These are phyloP conservation scores for Lizonia empirigonia DNA, from an alignment of 2,329 filamentous ascomycete genomes.

Conservation along the genomic window DNA sequence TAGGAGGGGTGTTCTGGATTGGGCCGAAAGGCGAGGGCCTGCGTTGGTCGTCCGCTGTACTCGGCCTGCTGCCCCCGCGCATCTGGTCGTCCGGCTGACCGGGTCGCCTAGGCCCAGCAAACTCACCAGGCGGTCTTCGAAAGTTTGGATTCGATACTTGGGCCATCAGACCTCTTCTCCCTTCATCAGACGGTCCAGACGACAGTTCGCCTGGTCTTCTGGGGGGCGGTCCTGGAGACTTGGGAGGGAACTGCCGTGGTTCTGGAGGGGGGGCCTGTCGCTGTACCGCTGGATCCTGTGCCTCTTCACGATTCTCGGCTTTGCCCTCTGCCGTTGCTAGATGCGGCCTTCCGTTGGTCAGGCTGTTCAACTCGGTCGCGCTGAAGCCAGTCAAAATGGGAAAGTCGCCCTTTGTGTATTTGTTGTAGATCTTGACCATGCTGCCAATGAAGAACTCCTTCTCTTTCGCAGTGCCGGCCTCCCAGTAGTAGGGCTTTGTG, in stretches of 20 bases:
- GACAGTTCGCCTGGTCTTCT: slow-evolving; percentile 29
- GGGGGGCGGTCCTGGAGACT: slow-evolving; percentile 29
- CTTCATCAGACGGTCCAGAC: slow-evolving; percentile 20
- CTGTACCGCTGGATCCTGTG: slow-evolving; percentile 18
- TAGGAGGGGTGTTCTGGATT: slow-evolving; percentile 30
- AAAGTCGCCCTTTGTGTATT: slow-evolving; percentile 75
- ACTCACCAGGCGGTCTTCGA: slow-evolving; percentile 29
- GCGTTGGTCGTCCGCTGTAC: slow-evolving; percentile 39
- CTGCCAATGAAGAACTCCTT: slow-evolving; percentile 99
- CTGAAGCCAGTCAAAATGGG: slow-evolving; percentile 86
- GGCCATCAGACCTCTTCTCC: slow-evolving; percentile 20
- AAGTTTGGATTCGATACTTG: slow-evolving; percentile 28
- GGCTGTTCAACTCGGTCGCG: slow-evolving; percentile 73
- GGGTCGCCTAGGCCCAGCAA: slow-evolving; percentile 29
- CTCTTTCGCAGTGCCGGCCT: slow-evolving; percentile 89
- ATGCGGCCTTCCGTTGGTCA: slow-evolving; percentile 62
- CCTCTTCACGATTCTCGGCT: slow-evolving; percentile 18
- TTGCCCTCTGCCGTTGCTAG: slow-evolving; percentile 39
- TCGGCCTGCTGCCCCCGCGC: slow-evolving; percentile 30
- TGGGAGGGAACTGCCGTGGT: slow-evolving; percentile 28
- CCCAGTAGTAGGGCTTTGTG: slow-evolving; percentile 96
- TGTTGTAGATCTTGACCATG: slow-evolving; percentile 92
- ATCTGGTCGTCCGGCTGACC: slow-evolving; percentile 27
- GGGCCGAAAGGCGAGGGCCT: slow-evolving; percentile 32
- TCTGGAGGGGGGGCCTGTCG: slow-evolving; percentile 24